These are phyloP conservation scores for Psilocybe cubensis DNA, from an alignment of 768 basidiomycete genomes.

Conservation along the genomic window DNA sequence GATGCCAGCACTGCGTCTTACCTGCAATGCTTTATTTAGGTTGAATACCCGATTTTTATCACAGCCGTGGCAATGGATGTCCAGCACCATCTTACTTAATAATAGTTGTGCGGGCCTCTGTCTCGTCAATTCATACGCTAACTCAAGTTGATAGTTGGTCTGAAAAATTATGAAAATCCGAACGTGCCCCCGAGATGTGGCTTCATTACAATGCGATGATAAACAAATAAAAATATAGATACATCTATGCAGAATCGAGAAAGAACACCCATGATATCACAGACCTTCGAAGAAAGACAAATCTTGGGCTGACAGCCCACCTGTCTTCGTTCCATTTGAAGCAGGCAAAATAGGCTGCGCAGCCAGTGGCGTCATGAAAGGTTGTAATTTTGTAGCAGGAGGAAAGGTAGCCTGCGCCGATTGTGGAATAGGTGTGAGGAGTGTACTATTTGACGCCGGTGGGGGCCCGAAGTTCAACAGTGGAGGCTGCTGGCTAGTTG, in stretches of 20 bases:
- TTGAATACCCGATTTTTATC: too few relatives aligned
- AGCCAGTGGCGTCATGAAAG: background rate
- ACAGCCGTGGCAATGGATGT: too few relatives aligned
- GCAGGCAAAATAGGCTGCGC: constrained; percentile 11
- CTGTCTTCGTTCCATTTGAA: constrained; percentile 28
- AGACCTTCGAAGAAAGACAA: constrained; percentile 84
- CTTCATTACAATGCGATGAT: background rate
- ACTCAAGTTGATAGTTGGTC: too few relatives aligned
- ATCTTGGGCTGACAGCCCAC: constrained; percentile 81
- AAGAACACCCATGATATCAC: constrained; percentile 13
- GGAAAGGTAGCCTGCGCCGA: background rate
- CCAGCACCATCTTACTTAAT: too few relatives aligned
- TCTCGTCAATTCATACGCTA: too few relatives aligned
- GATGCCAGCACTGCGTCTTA: too few relatives aligned
- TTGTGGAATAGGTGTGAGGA: constrained; percentile 6
- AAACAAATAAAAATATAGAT: background rate
- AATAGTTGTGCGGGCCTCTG: too few relatives aligned
- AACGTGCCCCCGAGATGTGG: background rate
- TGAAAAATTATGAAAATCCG: too few relatives aligned
- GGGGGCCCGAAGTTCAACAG: constrained; percentile 7
- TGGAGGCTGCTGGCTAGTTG: background rate
- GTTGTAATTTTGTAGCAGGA: background rate
- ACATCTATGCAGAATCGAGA: background rate
- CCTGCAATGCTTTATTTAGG: too few relatives aligned
- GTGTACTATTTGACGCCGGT: constrained; percentile 8